Conservation (phyloP, 1,284 basidiomycete genomes). For the Cryptococcus sp. region DNA sequence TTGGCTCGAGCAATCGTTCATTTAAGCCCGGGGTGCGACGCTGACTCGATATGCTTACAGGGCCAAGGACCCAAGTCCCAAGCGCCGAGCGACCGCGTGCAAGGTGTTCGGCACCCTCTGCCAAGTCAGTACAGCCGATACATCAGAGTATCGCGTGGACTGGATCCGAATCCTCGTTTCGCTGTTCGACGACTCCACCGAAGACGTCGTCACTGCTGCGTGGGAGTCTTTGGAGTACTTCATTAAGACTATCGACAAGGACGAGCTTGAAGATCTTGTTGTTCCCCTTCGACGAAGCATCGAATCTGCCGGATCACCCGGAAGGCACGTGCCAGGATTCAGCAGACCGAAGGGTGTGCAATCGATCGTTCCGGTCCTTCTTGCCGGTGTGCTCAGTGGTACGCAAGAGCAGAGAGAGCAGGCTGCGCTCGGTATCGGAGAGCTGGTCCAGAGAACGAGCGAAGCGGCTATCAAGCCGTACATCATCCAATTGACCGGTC, state of each 20-base stretch:
- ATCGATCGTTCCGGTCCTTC: slow-evolving; percentile 83
- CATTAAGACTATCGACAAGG: slow-evolving; percentile 88
- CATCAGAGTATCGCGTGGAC: slow-evolving; percentile 81
- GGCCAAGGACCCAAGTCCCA: slow-evolving; percentile 73
- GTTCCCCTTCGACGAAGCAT: slow-evolving; percentile 86
- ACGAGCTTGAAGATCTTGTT: slow-evolving; percentile 85
- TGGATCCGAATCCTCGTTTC: slow-evolving; percentile 94
- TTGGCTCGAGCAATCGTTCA: slow-evolving; percentile 7
- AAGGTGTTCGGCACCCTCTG: slow-evolving; percentile 79
- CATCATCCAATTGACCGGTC: slow-evolving; percentile 94
- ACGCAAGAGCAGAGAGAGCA: slow-evolving; percentile 70
- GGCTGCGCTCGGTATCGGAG: slow-evolving; percentile 91
- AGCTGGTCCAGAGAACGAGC: slow-evolving; percentile 87
- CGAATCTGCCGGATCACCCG: slow-evolving; percentile 80
- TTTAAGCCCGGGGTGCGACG: background rate
- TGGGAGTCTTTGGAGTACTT: slow-evolving; percentile 83
- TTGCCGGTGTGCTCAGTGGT: slow-evolving; percentile 67
- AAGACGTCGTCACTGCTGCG: slow-evolving; percentile 76
- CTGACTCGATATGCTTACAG: slow-evolving; percentile 52
- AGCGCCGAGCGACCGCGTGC: slow-evolving; percentile 75
- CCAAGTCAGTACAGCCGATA: slow-evolving; percentile 72
- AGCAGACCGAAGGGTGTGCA: slow-evolving; percentile 86
- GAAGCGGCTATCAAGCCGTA: slow-evolving; percentile 91
- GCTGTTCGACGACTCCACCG: slow-evolving; percentile 76
- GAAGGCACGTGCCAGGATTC: slow-evolving; percentile 81